These are phyloP conservation scores for Naganishia friedmannii DNA, from an alignment of 768 basidiomycete genomes.

Conservation along the genomic window DNA sequence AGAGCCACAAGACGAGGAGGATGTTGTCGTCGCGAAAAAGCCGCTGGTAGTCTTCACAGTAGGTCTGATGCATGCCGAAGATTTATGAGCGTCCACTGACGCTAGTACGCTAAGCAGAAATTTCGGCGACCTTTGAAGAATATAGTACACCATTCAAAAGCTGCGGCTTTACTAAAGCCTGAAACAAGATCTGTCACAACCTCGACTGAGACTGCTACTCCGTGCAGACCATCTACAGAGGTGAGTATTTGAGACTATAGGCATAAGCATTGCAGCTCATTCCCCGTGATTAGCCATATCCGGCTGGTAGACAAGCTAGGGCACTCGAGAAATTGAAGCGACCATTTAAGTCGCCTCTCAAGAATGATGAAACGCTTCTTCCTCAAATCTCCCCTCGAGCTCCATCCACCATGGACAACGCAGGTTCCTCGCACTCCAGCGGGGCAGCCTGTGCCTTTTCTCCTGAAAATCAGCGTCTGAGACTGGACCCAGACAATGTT, in stretches of 20 bases:
- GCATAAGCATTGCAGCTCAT: not conserved
- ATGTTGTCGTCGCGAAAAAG: not conserved
- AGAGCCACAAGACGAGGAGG: not conserved
- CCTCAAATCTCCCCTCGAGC: not conserved
- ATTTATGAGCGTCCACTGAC: no score
- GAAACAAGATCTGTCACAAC: not conserved
- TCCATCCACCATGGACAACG: not conserved
- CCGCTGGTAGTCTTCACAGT: constrained; percentile 19
- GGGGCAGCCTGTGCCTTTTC: not conserved
- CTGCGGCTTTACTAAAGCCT: not conserved
- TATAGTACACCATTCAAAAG: not conserved
- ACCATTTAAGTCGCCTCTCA: constrained; percentile 25
- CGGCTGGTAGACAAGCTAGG: not conserved
- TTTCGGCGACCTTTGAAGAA: not conserved
- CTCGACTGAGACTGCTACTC: not conserved
- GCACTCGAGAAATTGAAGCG: constrained; percentile 22
- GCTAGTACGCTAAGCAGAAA: not conserved
- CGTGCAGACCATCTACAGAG: not conserved
- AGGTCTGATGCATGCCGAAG: not conserved
- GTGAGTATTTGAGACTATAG: not conserved
- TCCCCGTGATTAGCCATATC: not conserved
- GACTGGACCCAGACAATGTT: not conserved
- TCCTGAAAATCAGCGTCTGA: not conserved
- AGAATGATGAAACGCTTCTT: not conserved
- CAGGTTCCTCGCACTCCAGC: not conserved